Evolutionary conservation across 345 rosid species (phyloP), one percentile per base, ranked within the genome.

Genomic region (Linum lewisii): DNA sequence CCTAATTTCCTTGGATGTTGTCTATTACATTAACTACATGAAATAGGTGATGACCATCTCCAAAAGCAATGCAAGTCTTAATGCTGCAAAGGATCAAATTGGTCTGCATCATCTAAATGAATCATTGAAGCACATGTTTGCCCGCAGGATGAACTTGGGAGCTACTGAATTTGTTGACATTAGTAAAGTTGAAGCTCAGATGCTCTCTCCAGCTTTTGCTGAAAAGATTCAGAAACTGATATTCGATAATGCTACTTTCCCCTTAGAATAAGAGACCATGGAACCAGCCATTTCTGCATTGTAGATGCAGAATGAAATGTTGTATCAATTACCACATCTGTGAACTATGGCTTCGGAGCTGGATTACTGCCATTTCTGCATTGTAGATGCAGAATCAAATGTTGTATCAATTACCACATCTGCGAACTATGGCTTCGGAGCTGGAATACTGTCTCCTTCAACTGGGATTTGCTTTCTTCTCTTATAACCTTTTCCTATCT

Each of bases 381-480:
- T 93, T 18, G 94, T 93, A 52, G 99, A 93, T 54, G 69, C 77
- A 0, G 97, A 88, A 3, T 59, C 95, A 50, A 93, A 88, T 74
- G 86, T 84, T 0, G 89, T 93, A 18, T 93, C 99, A 0, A 78
- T 88, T 91, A 93, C 99, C 3, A 75, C 97, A 0, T 81, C 97
- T 0, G 77, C 88, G 8, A 88, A 93, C 68, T 83, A 61, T 58
- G 47, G 55, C 20, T 93, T 93, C 42, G 97, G 99, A 51, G 89
- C 84, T 0, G 87, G 89, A 18, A 56, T 86, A 42, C 78, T 93
- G 58, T 88, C 95, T n/a, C n/a, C n/a, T n/a, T n/a, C n/a, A n/a
- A n/a, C n/a, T n/a, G n/a, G 98, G 96, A 22, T 92, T 92, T 74
- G 95, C 98, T 29, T 86, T 92, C 75, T 92, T 92, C 82, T 92